Evolutionary conservation across 768 basidiomycete genomes (phyloP).

Genomic region (Russula foetens): DNA sequence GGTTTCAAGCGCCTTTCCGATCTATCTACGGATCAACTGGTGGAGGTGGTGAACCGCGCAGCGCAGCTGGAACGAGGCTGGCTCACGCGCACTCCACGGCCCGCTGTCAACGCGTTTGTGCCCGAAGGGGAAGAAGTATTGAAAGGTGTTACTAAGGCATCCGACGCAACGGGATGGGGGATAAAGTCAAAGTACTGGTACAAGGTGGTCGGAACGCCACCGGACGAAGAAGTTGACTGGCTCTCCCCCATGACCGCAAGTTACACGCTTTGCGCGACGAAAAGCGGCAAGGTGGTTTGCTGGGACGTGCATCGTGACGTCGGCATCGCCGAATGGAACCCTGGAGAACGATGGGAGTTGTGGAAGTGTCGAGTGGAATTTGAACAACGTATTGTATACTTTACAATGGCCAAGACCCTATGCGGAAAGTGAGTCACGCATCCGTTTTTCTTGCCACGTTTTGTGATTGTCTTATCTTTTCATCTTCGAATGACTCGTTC

Average conservation of each 20-base stretch:
- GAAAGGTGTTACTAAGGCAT: neutral
- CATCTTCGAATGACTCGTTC: neutral
- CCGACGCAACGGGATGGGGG: slow-evolving; percentile 8
- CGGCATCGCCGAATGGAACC: slow-evolving; percentile 64
- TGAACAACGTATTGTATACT: slow-evolving; percentile 60
- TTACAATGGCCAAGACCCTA: slow-evolving; percentile 50
- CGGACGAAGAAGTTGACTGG: slow-evolving; percentile 67
- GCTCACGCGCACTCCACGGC: slow-evolving; percentile 49
- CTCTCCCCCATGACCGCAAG: slow-evolving; percentile 68
- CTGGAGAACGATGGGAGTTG: slow-evolving; percentile 52
- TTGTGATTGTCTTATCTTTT: neutral
- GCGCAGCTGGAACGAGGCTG: slow-evolving; percentile 54
- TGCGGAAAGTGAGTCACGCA: slow-evolving; percentile 13
- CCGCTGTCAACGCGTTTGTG: slow-evolving; percentile 30
- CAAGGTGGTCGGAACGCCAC: slow-evolving; percentile 58
- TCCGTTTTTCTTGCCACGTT: too few species aligned
- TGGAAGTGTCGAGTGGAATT: slow-evolving; percentile 79
- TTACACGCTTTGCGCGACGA: slow-evolving; percentile 71
- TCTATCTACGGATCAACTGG: slow-evolving; percentile 52
- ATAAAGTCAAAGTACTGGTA: slow-evolving; percentile 45
- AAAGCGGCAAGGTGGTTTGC: slow-evolving; percentile 67
- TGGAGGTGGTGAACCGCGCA: slow-evolving; percentile 56
- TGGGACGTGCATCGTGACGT: slow-evolving; percentile 62
- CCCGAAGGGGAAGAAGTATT: neutral
- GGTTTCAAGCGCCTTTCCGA: slow-evolving; percentile 65